A percentile compares a stretch with the other conserved stretches of the same genome.
phyloP scores from a whole-genome alignment of 768 basidiomycete species.

The Hygrophorus russula region DNA sequence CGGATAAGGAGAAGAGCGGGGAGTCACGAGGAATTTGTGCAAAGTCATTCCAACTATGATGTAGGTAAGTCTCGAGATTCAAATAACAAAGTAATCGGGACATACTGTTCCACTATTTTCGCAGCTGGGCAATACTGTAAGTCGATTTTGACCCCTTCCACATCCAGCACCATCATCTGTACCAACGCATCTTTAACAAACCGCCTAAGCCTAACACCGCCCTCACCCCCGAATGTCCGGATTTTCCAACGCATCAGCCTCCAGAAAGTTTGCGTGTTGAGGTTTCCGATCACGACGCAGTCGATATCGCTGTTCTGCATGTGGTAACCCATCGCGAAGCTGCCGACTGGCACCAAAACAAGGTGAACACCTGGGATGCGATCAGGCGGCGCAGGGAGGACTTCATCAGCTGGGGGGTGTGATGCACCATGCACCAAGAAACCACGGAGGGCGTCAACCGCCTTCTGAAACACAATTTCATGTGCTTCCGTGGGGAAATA shows the following conservation, averaged over 20 bases:
- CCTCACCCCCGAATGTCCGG: neutral
- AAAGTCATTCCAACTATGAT: constrained; percentile 1
- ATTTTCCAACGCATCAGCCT: neutral
- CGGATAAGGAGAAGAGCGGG: constrained; percentile 3
- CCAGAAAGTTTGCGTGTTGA: constrained; percentile 3
- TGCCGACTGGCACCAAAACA: constrained; percentile 2
- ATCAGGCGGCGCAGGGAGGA: neutral
- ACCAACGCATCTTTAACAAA: constrained; percentile 5
- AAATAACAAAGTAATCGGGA: neutral
- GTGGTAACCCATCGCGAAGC: constrained; percentile 6
- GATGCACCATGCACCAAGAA: neutral
- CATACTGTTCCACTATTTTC: constrained; percentile 4
- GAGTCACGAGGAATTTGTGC: constrained; percentile 3
- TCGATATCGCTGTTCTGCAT: constrained; percentile 2
- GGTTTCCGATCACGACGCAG: constrained; percentile 5
- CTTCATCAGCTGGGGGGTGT: neutral
- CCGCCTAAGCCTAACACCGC: neutral
- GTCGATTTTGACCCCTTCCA: constrained; percentile 3
- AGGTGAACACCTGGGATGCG: neutral
- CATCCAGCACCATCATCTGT: constrained; percentile 4
- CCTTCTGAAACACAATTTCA: neutral
- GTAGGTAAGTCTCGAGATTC: neutral
- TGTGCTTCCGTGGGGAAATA: constrained; percentile 1
- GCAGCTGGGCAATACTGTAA: constrained; percentile 4
- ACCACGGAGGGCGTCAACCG: neutral